Base-by-base conservation (phyloP, 306 rosid genomes). In the Arachis hypogaea region DNA sequence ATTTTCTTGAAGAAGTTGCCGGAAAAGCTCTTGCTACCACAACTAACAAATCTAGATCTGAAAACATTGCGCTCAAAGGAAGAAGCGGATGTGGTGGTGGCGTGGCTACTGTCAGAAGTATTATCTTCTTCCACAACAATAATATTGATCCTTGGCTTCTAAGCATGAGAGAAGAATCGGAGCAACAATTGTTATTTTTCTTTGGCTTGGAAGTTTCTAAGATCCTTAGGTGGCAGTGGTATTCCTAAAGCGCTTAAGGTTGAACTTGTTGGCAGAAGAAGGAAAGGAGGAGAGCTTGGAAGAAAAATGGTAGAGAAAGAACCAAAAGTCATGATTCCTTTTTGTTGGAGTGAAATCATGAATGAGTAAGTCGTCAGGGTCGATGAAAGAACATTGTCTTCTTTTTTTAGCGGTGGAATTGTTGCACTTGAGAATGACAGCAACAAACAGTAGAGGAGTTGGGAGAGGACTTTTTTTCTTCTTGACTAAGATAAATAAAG, bases 1-100 rank as follows among this genome's bases (percentile, higher is more conserved):
- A 94, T 92, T 74, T 97, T 81, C 84, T 94, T 97, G 56, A 94
- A 94, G 59, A 94, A 87, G 45, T 94, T 96, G 4, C 96, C 96
- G 22, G 96, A 92, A 78, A 94, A 94, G 85, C 99, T 94, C 45
- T 96, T 82, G 80, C 97, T 92, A 10, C 99, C 99, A 59, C 99
- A 92, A 0, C 98, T 97, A 59, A 94, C 96, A 72, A 96, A 94
- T 92, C 96, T 87, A 62, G 99, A 94, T 87, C 99, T 84, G 36
- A 92, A 94, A 49, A 92, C 96, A 69, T 94, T 94, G 2, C 97
- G 89, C 56, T 88, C 98, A 28, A 90, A 87, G 4, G 98, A 91
- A 9, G 95, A 84, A 45, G 87, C 77, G 42, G 83, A 52, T 22
- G 28, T 22, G 28, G 28, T 22, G 28, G 28, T 1, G 28, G 28